Conservation (phyloP, 2,329 filamentous ascomycete species). For the Nannizziopsis arthrosporioides region DNA sequence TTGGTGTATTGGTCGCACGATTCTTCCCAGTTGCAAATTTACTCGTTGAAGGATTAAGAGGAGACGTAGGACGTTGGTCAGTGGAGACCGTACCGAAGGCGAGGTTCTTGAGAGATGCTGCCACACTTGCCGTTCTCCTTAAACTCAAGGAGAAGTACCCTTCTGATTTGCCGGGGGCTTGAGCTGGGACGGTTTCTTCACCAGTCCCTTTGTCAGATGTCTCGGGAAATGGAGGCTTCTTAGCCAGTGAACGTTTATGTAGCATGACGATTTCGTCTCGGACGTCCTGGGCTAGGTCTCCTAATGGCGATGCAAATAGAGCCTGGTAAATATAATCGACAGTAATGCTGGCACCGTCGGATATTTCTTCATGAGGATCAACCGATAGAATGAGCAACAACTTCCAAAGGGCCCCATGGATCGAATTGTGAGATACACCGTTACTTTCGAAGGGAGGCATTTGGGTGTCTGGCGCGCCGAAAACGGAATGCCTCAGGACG, state of each 20-base stretch:
- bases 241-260: slow-evolving; percentile 22
- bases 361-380: slow-evolving; percentile 88
- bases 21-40: slow-evolving; percentile 21
- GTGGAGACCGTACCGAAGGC: slow-evolving; percentile 40
- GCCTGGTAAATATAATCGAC: slow-evolving; percentile 74
- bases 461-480: slow-evolving; percentile 19
- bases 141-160: slow-evolving; percentile 51
- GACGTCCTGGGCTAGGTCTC: slow-evolving; percentile 54
- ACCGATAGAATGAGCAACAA: slow-evolving; percentile 81
- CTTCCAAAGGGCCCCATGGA: slow-evolving; percentile 91
- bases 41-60: slow-evolving; percentile 21
- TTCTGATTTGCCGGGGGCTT: slow-evolving; percentile 43
- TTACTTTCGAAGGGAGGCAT: slow-evolving; percentile 29
- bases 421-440: slow-evolving; percentile 68
- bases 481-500: slow-evolving; percentile 43
- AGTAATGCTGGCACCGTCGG: slow-evolving; percentile 70
- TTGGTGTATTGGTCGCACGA: slow-evolving; percentile 33
- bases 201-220: slow-evolving; percentile 26
- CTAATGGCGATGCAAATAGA: slow-evolving; percentile 65
- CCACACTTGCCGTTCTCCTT: slow-evolving; percentile 53
- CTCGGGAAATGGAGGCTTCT: slow-evolving; percentile 31
- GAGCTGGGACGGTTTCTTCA: slow-evolving; percentile 39
- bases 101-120: slow-evolving; percentile 52
- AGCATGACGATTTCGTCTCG: slow-evolving; percentile 52
- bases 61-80: slow-evolving; percentile 21